Conservation (phyloP, 176 grass and related monocot species). For the Juncus inflexus region DNA sequence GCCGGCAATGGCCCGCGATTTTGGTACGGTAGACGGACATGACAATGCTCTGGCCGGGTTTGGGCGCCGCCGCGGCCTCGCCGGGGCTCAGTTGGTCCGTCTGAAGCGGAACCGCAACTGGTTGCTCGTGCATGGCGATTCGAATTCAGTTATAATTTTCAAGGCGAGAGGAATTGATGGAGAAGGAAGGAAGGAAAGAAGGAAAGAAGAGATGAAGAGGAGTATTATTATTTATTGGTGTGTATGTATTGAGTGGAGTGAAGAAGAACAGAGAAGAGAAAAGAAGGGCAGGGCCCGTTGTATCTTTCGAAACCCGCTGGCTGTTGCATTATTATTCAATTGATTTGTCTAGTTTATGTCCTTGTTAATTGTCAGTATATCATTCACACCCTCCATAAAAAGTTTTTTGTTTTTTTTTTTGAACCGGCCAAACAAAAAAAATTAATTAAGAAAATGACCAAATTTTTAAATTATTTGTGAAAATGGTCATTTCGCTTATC, state of each 20-base stretch:
- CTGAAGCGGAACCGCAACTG: neutral
- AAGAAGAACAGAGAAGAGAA: neutral
- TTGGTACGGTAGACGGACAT: conserved; percentile 81
- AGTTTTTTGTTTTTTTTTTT: too few relatives aligned
- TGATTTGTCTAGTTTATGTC: neutral
- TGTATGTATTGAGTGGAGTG: neutral
- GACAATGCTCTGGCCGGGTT: conserved; percentile 43
- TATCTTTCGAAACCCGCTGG: conserved; percentile 24
- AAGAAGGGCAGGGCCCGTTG: conserved; percentile 9
- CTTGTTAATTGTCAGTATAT: neutral
- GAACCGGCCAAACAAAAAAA: too few relatives aligned
- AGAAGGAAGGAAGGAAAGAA: too few relatives aligned
- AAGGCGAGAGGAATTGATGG: neutral
- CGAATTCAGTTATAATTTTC: neutral
- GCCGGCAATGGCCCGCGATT: conserved; percentile 64
- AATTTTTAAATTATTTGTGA: too few relatives aligned
- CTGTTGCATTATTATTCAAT: neutral
- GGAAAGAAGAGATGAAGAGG: conserved; percentile 5
- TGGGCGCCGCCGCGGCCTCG: conserved; percentile 20
- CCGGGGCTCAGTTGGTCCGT: neutral
- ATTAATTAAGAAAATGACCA: too few relatives aligned
- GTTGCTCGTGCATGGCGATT: conserved; percentile 20
- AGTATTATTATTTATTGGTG: neutral
- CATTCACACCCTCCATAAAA: too few relatives aligned
- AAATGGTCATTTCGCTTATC: too few relatives aligned